These are phyloP conservation scores for Dentiscutata heterogama DNA, from an alignment of 371 early-diverging fungal genomes.

Conservation along the genomic window DNA sequence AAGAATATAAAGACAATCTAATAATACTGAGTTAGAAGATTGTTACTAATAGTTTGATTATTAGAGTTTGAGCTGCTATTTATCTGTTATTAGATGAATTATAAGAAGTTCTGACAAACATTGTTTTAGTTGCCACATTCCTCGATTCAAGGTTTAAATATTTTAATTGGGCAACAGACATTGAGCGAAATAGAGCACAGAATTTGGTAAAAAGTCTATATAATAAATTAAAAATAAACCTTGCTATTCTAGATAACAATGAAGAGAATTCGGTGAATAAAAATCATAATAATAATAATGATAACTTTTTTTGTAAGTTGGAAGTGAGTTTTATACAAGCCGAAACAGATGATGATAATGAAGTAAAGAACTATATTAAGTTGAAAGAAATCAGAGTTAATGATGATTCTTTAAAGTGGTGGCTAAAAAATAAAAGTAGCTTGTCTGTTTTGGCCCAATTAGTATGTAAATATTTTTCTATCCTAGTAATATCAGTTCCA, in stretches of 20 bases:
- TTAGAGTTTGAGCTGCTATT: not conserved
- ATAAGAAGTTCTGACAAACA: too few relatives aligned
- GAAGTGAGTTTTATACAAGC: not conserved
- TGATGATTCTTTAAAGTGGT: slow-evolving; percentile 13
- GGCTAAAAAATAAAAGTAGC: not conserved
- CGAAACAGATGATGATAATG: too few relatives aligned
- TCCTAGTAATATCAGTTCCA: not conserved
- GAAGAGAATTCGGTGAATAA: not conserved
- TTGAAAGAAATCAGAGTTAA: not conserved
- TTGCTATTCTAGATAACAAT: not conserved
- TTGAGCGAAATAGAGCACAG: too few relatives aligned
- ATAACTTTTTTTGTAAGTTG: not conserved
- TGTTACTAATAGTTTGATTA: not conserved
- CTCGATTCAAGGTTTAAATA: not conserved
- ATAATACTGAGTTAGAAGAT: not conserved
- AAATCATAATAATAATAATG: not conserved
- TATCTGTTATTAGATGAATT: too few relatives aligned
- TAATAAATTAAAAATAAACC: not conserved
- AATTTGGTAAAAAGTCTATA: not conserved
- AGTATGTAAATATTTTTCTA: not conserved
- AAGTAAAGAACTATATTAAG: not conserved
- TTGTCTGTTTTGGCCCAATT: not conserved
- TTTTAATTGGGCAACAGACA: not conserved
- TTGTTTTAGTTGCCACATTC: not conserved
- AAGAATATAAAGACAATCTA: not conserved